These are phyloP conservation scores for Neoboletus brunneissimus DNA, from an alignment of 768 basidiomycete genomes.

Conservation along the genomic window DNA sequence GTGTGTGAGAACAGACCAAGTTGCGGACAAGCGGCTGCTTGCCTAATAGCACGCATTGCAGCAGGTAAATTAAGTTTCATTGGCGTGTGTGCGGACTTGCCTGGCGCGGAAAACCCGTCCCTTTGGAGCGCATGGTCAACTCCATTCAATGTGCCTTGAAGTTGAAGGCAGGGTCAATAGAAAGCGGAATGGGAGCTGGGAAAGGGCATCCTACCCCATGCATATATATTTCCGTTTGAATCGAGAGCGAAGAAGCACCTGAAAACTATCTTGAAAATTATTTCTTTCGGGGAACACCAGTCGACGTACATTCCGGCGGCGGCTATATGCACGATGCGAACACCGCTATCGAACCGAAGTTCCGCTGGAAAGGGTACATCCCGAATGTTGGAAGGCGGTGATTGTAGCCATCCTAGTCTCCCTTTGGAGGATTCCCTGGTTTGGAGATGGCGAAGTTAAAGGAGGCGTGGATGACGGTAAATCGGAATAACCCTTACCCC, in stretches of 20 bases:
- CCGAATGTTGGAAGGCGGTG: constrained; percentile 32
- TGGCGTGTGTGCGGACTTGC: constrained; percentile 51
- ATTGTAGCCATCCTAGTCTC: constrained; percentile 54
- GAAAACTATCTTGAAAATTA: background rate
- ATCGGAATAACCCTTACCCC: constrained; percentile 47
- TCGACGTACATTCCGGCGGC: constrained; percentile 77
- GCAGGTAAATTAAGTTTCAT: constrained; percentile 57
- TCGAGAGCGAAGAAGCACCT: constrained; percentile 90
- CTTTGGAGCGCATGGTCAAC: constrained; percentile 35
- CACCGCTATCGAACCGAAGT: constrained; percentile 52
- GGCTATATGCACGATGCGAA: constrained; percentile 65
- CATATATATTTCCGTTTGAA: constrained; percentile 64
- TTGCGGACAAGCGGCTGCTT: constrained; percentile 1
- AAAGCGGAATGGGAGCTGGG: background rate
- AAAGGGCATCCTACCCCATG: constrained; percentile 63
- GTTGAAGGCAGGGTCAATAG: constrained; percentile 24
- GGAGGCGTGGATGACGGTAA: background rate
- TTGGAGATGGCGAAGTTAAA: constrained; percentile 1
- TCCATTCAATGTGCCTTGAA: constrained; percentile 60
- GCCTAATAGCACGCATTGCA: constrained; percentile 66
- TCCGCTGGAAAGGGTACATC: constrained; percentile 64
- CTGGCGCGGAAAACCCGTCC: constrained; percentile 58
- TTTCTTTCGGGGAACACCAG: constrained; percentile 1
- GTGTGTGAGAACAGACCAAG: constrained; percentile 12
- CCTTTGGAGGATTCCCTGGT: constrained; percentile 59